Evolutionary conservation across 2,329 filamentous ascomycete species (phyloP), one percentile per base, ranked within the genome.

Genomic region (Beauveria pseudobassiana): DNA sequence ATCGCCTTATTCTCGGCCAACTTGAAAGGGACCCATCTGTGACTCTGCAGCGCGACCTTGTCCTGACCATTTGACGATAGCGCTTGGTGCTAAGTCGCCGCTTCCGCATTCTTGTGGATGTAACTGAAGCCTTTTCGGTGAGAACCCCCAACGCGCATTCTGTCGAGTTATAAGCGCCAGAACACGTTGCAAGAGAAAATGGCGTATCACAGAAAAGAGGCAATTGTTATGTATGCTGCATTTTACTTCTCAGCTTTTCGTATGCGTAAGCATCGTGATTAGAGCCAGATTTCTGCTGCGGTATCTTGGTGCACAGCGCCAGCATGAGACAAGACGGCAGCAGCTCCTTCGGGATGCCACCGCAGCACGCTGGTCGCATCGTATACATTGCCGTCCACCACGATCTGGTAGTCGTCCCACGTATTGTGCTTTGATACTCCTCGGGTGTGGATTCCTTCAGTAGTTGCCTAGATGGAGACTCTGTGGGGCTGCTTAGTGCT

Each of bases 251-350:
- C 4, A 82, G 69, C 63, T 82, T 82, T 54, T 78, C 69, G 34
- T 79, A 76, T 0, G 80, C 80, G 66, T 76, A 81, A 12, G 75
- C 77, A 63, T 83, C 80, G 58, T 83, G 80, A 6, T 82, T 77
- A 51, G 75, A 77, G 24, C 76, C 71, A 65, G 81, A 83, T 60
- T 80, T 76, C 38, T 77, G 26, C 76, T 5, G 75, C 80, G 1
- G 79, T 81, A 53, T 80, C 76, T 20, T 75, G 69, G 66, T 81
- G 78, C 1, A 81, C 76, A 54, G 75, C 77, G 0, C 80, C 80
- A 0, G 79, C 80, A 66, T 82, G 80, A 0, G 71, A 73, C 63
- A 82, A 68, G 28, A 82, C 78, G 0, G 80, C 71, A 1, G 75
- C 74, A 61, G 76, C 78, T 2, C 80, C 79, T 8, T 79, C 79